Evolutionary conservation across 2,329 filamentous ascomycete species (phyloP).

Genomic region (Ampelomyces quisqualis): DNA sequence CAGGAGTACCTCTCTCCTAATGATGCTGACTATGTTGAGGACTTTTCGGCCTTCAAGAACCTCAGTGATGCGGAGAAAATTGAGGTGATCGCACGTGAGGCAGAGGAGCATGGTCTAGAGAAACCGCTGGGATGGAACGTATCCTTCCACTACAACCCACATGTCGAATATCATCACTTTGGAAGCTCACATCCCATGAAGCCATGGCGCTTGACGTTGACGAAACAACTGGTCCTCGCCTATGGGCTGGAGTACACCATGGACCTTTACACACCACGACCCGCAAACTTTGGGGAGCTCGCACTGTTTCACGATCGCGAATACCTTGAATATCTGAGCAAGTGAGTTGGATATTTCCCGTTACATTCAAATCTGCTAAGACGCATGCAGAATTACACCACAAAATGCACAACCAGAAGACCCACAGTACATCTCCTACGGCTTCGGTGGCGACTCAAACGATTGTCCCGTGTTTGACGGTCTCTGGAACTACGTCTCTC

Average conservation of each 20-base stretch:
- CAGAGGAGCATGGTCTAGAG: slow-evolving; percentile 67
- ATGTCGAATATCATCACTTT: slow-evolving; percentile 96
- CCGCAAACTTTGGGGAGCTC: slow-evolving; percentile 85
- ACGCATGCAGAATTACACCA: slow-evolving; percentile 46
- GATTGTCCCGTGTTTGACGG: slow-evolving; percentile 98
- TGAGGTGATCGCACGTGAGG: slow-evolving; percentile 55
- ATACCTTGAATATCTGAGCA: slow-evolving; percentile 82
- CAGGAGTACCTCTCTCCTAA: slow-evolving; percentile 38
- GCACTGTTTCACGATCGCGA: slow-evolving; percentile 82
- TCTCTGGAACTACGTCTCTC: slow-evolving; percentile 89
- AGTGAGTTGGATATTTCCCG: slow-evolving; percentile 20
- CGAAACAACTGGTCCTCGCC: slow-evolving; percentile 89
- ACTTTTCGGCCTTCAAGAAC: slow-evolving; percentile 35
- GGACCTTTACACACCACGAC: slow-evolving; percentile 85
- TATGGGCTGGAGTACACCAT: slow-evolving; percentile 97
- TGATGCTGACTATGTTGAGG: slow-evolving; percentile 28
- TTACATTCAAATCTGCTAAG: slow-evolving; percentile 7
- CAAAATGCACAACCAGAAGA: slow-evolving; percentile 48
- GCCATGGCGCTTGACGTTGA: slow-evolving; percentile 92
- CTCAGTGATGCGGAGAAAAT: slow-evolving; percentile 45
- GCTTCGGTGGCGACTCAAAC: slow-evolving; percentile 68
- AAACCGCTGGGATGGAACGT: slow-evolving; percentile 85
- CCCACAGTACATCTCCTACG: slow-evolving; percentile 63
- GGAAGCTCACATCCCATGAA: slow-evolving; percentile 98
- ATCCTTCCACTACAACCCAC: slow-evolving; percentile 92